Conservation (phyloP, 179 eudicot genomes). For the Actinidia chinensis region DNA sequence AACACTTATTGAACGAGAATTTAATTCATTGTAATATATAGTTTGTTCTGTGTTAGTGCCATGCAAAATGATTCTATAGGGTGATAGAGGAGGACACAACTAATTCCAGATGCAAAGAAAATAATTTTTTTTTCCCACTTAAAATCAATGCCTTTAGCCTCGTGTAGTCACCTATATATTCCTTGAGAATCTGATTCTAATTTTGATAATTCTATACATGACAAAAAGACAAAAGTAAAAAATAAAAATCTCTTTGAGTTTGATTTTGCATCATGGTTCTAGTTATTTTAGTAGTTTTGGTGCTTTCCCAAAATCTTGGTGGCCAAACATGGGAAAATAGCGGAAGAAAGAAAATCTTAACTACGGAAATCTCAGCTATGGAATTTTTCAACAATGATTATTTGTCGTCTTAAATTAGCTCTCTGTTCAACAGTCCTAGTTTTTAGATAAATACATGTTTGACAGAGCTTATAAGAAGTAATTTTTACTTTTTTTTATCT, state of each 20-base stretch:
- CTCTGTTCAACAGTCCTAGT: no score
- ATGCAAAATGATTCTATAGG: not conserved
- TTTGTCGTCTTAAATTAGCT: no score
- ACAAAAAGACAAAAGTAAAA: not conserved
- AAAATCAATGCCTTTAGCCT: not conserved
- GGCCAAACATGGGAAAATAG: not conserved
- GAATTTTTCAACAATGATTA: no score
- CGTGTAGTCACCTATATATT: not conserved
- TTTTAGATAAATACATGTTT: no score
- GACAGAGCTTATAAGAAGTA: no score
- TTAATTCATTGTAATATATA: not conserved
- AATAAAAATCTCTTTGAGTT: no score
- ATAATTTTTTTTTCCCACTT: not conserved
- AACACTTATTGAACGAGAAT: no score
- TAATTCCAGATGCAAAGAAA: not conserved
- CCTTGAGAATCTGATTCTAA: constrained; percentile 13
- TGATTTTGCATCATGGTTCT: no score
- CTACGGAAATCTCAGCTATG: not conserved
- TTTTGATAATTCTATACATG: not conserved
- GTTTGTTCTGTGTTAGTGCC: not conserved
- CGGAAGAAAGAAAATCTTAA: not conserved
- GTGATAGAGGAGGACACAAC: constrained; percentile 9
- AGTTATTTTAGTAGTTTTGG: no score
- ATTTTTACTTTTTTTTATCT: no score
- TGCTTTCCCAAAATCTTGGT: not conserved